Base-by-base conservation (phyloP, 768 basidiomycete genomes). In the Filobasidium floriforme region DNA sequence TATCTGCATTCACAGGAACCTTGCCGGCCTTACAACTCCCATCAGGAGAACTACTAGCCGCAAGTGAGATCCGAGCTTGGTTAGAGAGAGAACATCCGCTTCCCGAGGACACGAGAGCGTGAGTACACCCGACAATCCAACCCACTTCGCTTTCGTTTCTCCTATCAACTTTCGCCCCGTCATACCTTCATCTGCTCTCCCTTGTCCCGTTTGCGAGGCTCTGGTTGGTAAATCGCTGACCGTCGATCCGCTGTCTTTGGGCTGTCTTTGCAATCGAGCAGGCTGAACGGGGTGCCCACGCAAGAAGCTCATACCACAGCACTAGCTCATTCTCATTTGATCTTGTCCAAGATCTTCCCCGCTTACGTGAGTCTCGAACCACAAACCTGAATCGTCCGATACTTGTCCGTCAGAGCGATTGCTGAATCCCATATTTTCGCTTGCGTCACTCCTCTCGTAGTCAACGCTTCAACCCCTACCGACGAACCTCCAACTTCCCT, bases 251-350 rank as follows among this genome's bases (percentile, higher is more conserved):
- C 12, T 46, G 32, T 37, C 9, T 37, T 37, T 37, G 32, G 32
- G 3, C 9, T 37, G 3, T 37, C 32, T 3, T 37, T 37, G 32
- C n/a, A n/a, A 37, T 9, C 4, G 18, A 3, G 51, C n/a, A 65
- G 63, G 28, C 37, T 65, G 26, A 68, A 68, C n/a, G 67, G 67
- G 7, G 61, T 68, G 63, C 63, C 67, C n/a, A 51, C n/a, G 5
- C 51, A 65, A 37, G 67, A 68, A 57, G 67, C 67, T 22, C 67
- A 68, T 62, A 68, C 67, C 10, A 57, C 24, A 1, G 67, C 63
- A 0, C 29, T 68, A 1, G 63, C 63, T 19, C 60, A 63, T 51
- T 61, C 67, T 7, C 67, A 68, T 37, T 40, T 68, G n/a, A 55
- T 68, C 14, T 37, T 65, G 11, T 63, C 64, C 37, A 68, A 68